These are phyloP conservation scores for Croton laevigatus DNA, from an alignment of 441 rosid genomes.

Conservation along the genomic window DNA sequence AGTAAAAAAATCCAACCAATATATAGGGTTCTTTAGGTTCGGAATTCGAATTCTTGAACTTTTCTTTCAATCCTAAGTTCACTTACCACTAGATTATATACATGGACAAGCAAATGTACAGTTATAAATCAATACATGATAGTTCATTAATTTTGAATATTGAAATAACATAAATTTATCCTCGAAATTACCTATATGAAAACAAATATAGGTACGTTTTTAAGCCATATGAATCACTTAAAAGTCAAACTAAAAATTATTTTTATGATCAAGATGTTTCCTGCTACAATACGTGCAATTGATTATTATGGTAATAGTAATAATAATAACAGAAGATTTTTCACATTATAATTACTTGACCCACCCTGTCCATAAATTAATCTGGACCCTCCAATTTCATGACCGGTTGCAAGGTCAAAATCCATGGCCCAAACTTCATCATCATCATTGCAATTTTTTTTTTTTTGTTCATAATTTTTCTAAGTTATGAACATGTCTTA, in stretches of 20 bases:
- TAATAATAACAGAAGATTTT: neutral
- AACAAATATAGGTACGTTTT: too few relatives aligned
- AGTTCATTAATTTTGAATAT: too few relatives aligned
- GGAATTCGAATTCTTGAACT: too few relatives aligned
- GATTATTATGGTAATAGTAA: conserved; percentile 1
- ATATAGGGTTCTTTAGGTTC: too few relatives aligned
- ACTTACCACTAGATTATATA: too few relatives aligned
- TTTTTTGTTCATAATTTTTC: neutral
- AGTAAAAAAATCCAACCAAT: too few relatives aligned
- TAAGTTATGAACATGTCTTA: neutral
- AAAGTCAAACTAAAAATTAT: conserved; percentile 4
- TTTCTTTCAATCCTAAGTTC: too few relatives aligned
- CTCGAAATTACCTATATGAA: too few relatives aligned
- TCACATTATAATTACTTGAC: conserved; percentile 5
- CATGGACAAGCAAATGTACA: too few relatives aligned
- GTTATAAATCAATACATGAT: too few relatives aligned
- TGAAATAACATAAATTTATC: too few relatives aligned
- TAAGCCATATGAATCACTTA: neutral
- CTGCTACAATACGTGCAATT: neutral
- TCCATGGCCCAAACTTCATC: neutral
- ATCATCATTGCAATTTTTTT: conserved; percentile 8
- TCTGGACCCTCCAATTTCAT: neutral
- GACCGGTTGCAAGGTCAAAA: conserved; percentile 5
- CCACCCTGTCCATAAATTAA: conserved; percentile 13
- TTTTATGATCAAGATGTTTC: neutral